Base-by-base conservation (phyloP, 164 flowering plant species). In the Nelumbo lutea region DNA sequence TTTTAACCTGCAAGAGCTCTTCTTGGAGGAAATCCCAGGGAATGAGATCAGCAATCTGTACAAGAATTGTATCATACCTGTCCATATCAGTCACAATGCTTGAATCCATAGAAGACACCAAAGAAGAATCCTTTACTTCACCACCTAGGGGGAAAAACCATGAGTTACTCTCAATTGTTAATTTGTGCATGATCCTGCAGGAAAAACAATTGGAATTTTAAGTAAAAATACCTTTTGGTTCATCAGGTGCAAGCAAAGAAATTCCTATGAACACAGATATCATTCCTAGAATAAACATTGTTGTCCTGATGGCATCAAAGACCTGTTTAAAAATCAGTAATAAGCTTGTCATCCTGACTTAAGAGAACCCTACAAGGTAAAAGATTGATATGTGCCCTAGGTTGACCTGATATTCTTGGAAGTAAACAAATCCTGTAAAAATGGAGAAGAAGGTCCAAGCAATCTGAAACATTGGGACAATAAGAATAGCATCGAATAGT, bases 401-500 rank as follows among this genome's bases (percentile, higher is more conserved):
- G 46, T 44, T 43, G 50, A 93, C 98, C 97, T 91, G 97, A 79
- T 88, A 95, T 79, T 95, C 98, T 79, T 95, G 96, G 67, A 95
- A 95, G 79, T 92, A 95, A 1, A 95, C 76, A 79, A 95, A 89
- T 75, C 99, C 97, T 70, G 99, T 95, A 84, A 90, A 95, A 64
- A 95, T 95, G 50, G 97, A 92, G 78, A 95, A 95, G 76, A 90
- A 90, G 59, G 99, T 95, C 99, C 99, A 95, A 70, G 85, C 91
- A 80, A 92, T 95, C 80, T 95, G 98, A 78, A 95, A 89, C 99
- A 95, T 95, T 39, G 98, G 99, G 68, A 92, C 98, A 65, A 95
- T 92, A 69, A 95, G 89, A 62, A 95, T 92, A 59, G 98, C 97
- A 82, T 95, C 97, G 68, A 85, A 95, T 65, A 92, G 75, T 41